Evolutionary conservation across 1,284 basidiomycete species (phyloP), one percentile per base, ranked within the genome.

Genomic region (Boletus smithii): DNA sequence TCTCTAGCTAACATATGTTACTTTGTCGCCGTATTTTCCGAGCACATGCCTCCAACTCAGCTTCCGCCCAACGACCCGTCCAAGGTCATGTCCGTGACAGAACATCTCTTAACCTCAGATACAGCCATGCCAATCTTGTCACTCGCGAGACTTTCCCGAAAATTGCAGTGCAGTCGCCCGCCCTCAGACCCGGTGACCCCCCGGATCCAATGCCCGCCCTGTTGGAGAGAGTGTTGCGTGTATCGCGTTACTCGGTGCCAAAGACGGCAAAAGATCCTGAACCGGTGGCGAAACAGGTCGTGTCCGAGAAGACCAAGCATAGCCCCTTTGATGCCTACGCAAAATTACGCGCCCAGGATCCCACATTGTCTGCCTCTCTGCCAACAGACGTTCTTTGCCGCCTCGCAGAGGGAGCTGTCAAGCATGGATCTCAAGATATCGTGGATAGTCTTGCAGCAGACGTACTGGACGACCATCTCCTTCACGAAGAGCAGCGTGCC

Each of bases 1-100:
- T 14, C 32, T 46, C 11, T 49, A 79, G 76, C 67, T 80, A 71
- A 79, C 76, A 72, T 77, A 80, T 80, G 76, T 79, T 71, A 64
- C 68, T 74, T 74, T 77, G 77, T 70, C 77, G 74, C 65, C 73
- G 67, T 64, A 63, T 74, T 53, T 61, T 66, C 53, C 67, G 61
- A 69, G 65, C 67, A 60, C 65, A 66, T 62, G 56, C 66, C 54
- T 54, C 60, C 49, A 65, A 61, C 49, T 47, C 57, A 56, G 43
- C 44, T 51, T 49, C 47, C 26, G 35, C 48, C 29, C 53, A 53
- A 53, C 66, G 46, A 52, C 44, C 59, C 54, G 43, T 55, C 48
- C 51, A 56, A 57, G 49, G 43, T 29, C 54, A 54, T 43, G 59
- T 51, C 34, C 67, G 59, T 44, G 43, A 58, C 29, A 64, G 61